Percentiles rank a stretch among this genome's conserved stretches.
Evolutionary conservation across 2,329 filamentous ascomycete species (phyloP).

Genomic region (Uncinocarpus reesii): DNA sequence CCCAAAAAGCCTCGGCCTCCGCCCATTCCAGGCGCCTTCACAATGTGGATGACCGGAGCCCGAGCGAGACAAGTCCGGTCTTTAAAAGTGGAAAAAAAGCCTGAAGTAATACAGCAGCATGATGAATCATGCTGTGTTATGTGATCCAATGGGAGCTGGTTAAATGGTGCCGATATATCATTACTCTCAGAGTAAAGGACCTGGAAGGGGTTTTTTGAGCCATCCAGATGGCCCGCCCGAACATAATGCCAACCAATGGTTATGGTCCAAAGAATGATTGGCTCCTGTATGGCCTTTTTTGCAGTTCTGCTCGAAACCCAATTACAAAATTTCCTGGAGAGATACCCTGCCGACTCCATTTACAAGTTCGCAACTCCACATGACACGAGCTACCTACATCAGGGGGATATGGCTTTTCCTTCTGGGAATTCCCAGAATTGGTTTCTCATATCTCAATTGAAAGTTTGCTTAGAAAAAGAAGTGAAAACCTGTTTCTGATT

Average conservation of each 20-base stretch:
- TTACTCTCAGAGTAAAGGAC: not conserved
- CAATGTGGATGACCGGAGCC: slow-evolving; percentile 38
- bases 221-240: too few species aligned
- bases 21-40: slow-evolving; percentile 30
- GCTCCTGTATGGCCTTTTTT: too few species aligned
- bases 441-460: slow-evolving; percentile 34
- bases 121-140: not conserved
- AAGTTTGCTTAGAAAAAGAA: too few species aligned
- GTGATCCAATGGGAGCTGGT: not conserved
- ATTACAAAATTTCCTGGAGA: too few species aligned
- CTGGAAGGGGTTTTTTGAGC: not conserved
- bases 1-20: slow-evolving; percentile 27
- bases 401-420: slow-evolving; percentile 35
- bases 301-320: too few species aligned
- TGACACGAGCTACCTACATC: not conserved
- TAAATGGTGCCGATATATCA: not conserved
- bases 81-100: slow-evolving; percentile 41
- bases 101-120: slow-evolving; percentile 30
- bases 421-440: slow-evolving; percentile 30
- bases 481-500: not conserved
- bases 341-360: not conserved
- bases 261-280: too few species aligned
- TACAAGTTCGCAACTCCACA: not conserved
- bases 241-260: too few species aligned
- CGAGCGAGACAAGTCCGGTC: slow-evolving; percentile 25